Evolutionary conservation across 2,329 filamentous ascomycete genomes (phyloP), one percentile per base, ranked within the genome.

Genomic region (Pestalotiopsis sp.): DNA sequence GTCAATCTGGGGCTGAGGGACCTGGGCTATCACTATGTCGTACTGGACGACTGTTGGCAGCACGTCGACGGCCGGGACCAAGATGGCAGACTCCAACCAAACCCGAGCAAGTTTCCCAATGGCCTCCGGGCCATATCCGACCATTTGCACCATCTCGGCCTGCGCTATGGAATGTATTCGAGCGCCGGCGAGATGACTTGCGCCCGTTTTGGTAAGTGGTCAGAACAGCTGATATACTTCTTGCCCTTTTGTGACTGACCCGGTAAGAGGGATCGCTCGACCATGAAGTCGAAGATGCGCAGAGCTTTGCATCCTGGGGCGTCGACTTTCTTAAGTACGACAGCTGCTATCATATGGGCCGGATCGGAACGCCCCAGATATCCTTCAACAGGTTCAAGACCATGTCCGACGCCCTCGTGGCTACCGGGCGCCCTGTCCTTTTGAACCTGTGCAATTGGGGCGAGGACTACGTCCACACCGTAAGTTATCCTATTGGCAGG

Each of bases 321-420:
- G 80, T 87, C 66, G 84, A 86, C 71, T 86, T 86, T 64, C 76
- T 87, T 49, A 87, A 87, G 77, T 86, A 86, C 70, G 84, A 87
- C 71, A 85, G 85, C 71, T 86, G 84, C 72, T 77, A 77, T 68
- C 76, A 78, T 59, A 73, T 74, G 66, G 75, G 75, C 36, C 64
- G 72, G 4, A 73, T 72, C 60, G 76, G 76, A 23, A 73, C 73
- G 17, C 75, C 73, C 59, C 68, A 72, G 36, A 74, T 75, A 57
- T 77, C 74, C 7, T 77, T 74, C 66, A 74, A 75, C 67, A 68
- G 75, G n/a, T 79, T 74, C 70, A 74, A 73, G 41, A 72, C 71
- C 66, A 80, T 81, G 79, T 69, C 76, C 13, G 73, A 80, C 65
- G 80, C 79, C 5, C 70, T 81, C 41, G 75, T 75, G 20, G 72